Conservation (phyloP, 2,329 filamentous ascomycete genomes). For the Hymenotorrendiella dingleyae region DNA sequence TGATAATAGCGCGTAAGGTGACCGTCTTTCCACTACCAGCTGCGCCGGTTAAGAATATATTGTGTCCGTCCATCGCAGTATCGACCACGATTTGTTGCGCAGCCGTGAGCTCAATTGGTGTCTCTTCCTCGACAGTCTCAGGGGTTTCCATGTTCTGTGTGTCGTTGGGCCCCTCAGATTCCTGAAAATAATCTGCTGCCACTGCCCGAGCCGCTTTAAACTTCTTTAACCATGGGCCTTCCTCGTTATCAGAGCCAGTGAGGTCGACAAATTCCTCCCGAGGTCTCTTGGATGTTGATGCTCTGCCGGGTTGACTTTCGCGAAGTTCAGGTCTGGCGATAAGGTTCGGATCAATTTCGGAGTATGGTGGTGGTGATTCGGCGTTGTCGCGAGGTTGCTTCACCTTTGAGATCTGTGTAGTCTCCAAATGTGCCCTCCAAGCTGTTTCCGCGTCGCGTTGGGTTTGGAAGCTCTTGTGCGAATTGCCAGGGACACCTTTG, state of each 20-base stretch:
- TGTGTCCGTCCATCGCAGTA: constrained; percentile 21
- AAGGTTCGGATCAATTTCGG: background rate
- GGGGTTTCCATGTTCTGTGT: background rate
- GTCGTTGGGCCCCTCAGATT: background rate
- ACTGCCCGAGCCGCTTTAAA: background rate
- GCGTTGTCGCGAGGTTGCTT: background rate
- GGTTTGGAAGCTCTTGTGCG: constrained; percentile 11
- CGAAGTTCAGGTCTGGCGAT: background rate
- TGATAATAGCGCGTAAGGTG: constrained; percentile 21
- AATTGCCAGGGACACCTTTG: constrained; percentile 6
- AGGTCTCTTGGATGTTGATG: background rate
- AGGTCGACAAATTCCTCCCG: background rate
- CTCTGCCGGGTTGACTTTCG: background rate
- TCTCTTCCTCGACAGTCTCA: background rate
- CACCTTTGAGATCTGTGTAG: background rate
- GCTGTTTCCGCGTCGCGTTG: constrained; percentile 7
- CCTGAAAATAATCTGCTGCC: background rate
- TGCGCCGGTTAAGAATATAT: constrained; percentile 28
- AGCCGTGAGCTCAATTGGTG: constrained; percentile 15
- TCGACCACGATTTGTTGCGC: constrained; percentile 21
- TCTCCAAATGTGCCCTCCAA: constrained; percentile 11
- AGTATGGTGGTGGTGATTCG: background rate
- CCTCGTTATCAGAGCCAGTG: constrained; percentile 1
- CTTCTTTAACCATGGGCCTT: too few relatives aligned
- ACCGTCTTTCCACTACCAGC: constrained; percentile 25